These are phyloP conservation scores for Alternaria hordeiaustralica DNA, from an alignment of 2,329 filamentous ascomycete genomes.

Conservation along the genomic window DNA sequence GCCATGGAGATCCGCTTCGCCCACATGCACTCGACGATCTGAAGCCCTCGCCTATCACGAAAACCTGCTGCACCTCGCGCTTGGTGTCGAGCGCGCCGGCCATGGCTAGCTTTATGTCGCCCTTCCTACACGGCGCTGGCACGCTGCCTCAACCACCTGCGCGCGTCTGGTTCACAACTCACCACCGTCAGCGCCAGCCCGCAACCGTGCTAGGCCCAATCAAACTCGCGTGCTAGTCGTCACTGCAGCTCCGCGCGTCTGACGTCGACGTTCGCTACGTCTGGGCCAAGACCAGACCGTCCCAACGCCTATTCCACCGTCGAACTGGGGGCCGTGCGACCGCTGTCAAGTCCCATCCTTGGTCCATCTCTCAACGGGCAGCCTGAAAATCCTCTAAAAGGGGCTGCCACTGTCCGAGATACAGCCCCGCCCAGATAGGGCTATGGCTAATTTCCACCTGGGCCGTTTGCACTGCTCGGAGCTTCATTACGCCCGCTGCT, in stretches of 20 bases:
- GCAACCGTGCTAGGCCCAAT: neutral
- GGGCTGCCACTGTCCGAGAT: slow-evolving; percentile 18
- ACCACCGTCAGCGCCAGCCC: slow-evolving; percentile 17
- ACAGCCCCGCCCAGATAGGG: slow-evolving; percentile 9
- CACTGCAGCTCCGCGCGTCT: slow-evolving; percentile 29
- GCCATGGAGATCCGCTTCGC: slow-evolving; percentile 15
- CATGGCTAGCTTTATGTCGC: neutral
- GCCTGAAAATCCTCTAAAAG: slow-evolving; percentile 25
- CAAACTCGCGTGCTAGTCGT: slow-evolving; percentile 2
- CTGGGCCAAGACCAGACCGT: slow-evolving; percentile 19
- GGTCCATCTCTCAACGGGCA: slow-evolving; percentile 27
- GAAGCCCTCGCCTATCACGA: slow-evolving; percentile 3
- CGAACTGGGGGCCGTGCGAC: slow-evolving; percentile 28
- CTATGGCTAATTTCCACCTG: slow-evolving; percentile 10
- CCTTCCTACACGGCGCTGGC: neutral
- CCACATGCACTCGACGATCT: slow-evolving; percentile 9
- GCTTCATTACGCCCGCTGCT: slow-evolving; percentile 7
- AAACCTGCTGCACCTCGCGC: slow-evolving; percentile 6
- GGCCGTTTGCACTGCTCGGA: neutral
- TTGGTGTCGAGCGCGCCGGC: neutral
- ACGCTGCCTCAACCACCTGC: neutral
- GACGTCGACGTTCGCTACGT: slow-evolving; percentile 32
- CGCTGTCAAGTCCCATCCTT: slow-evolving; percentile 26
- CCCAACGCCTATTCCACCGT: slow-evolving; percentile 20
- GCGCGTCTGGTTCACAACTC: neutral